phyloP scores from a whole-genome alignment of 2,329 filamentous ascomycete genomes.

The Tetracladium maxilliforme region DNA sequence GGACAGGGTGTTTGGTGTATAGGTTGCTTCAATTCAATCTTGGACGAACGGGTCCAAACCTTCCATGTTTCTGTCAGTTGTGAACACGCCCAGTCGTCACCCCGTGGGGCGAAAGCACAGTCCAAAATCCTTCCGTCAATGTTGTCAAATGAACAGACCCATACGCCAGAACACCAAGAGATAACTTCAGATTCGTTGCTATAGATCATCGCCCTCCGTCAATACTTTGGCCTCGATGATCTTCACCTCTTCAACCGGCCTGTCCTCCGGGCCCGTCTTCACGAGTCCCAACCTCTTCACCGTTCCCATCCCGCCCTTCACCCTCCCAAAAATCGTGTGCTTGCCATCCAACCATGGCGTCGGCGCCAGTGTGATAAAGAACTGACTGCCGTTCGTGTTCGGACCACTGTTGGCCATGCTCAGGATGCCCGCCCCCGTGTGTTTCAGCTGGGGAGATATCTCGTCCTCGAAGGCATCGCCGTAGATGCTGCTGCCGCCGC shows the following conservation, averaged over 20 bases:
- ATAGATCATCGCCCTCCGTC: slow-evolving; percentile 37
- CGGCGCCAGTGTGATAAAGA: slow-evolving; percentile 88
- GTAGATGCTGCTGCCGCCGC: slow-evolving; percentile 79
- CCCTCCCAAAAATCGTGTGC: slow-evolving; percentile 90
- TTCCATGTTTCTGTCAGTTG: background rate
- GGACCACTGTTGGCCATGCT: slow-evolving; percentile 94
- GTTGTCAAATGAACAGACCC: background rate
- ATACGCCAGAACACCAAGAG: slow-evolving; percentile 5
- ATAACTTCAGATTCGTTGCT: slow-evolving; percentile 1
- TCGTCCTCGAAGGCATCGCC: slow-evolving; percentile 93
- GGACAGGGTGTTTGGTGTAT: too few relatives aligned
- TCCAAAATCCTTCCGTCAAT: slow-evolving; percentile 1
- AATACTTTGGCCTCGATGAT: slow-evolving; percentile 60
- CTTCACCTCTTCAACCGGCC: slow-evolving; percentile 68
- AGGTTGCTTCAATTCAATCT: too few relatives aligned
- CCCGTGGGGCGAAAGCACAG: background rate
- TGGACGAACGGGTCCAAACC: too few relatives aligned
- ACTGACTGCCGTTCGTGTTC: slow-evolving; percentile 88
- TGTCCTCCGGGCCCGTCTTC: slow-evolving; percentile 67
- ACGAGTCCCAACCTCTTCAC: slow-evolving; percentile 81
- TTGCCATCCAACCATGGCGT: slow-evolving; percentile 96
- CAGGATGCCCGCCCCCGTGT: slow-evolving; percentile 85
- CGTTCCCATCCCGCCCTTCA: slow-evolving; percentile 70
- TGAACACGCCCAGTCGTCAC: background rate
- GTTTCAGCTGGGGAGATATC: slow-evolving; percentile 63